A percentile compares a stretch with the other conserved stretches of the same genome.
Evolutionary conservation across 2,329 filamentous ascomycete genomes (phyloP).

Genomic region (Cladosporium sp.): DNA sequence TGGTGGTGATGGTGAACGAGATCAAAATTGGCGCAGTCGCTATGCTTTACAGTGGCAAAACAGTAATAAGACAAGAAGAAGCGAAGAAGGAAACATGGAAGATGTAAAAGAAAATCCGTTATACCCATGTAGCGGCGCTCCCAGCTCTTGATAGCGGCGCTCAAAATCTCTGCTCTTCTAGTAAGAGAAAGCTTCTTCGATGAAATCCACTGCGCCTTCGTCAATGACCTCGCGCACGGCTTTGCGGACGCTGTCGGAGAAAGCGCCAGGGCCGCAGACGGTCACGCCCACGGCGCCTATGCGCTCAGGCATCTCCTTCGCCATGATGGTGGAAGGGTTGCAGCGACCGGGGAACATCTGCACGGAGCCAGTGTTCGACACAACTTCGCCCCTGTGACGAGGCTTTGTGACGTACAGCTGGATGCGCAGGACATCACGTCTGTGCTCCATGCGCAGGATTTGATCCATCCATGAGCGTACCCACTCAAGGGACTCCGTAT

Average conservation of each 20-base stretch:
- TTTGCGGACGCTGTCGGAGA: conserved; percentile 61
- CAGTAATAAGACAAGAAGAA: not conserved
- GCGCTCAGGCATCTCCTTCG: conserved; percentile 56
- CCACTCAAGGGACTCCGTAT: conserved; percentile 65
- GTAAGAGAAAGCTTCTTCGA: conserved; percentile 67
- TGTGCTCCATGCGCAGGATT: conserved; percentile 59
- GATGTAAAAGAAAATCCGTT: conserved; percentile 5
- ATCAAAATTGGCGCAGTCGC: not conserved
- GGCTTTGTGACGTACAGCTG: conserved; percentile 65
- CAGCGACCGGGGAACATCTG: conserved; percentile 63
- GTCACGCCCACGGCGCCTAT: conserved; percentile 62
- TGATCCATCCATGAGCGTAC: conserved; percentile 66
- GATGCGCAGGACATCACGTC: conserved; percentile 60
- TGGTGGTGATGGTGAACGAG: not conserved
- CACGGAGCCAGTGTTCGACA: conserved; percentile 57
- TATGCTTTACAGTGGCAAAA: conserved; percentile 2
- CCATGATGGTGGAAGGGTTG: conserved; percentile 55
- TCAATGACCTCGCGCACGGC: conserved; percentile 54
- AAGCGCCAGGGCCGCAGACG: conserved; percentile 63
- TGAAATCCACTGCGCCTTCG: conserved; percentile 59
- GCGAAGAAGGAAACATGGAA: not conserved
- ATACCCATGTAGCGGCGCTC: not conserved
- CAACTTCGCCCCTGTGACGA: conserved; percentile 54
- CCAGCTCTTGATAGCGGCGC: conserved; percentile 8
- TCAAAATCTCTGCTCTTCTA: conserved; percentile 32